phyloP scores from a whole-genome alignment of 2,329 filamentous ascomycete species.

The Fusarium sacchari region DNA sequence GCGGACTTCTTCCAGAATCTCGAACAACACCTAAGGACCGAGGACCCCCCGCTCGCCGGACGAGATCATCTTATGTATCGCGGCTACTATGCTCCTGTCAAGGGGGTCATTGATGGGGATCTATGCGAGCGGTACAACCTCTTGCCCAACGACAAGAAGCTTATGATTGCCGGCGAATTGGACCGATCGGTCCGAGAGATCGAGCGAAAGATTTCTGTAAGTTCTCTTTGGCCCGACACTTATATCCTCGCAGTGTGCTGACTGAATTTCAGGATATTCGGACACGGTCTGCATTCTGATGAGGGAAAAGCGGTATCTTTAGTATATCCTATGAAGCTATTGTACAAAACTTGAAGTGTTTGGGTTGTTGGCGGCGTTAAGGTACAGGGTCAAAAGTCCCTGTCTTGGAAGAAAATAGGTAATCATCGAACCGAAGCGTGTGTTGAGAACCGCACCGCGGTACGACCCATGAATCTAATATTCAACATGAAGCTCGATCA shows the following conservation, averaged over 20 bases:
- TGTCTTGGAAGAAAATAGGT: constrained; percentile 41
- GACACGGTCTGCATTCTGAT: constrained; percentile 68
- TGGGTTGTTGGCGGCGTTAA: constrained; percentile 46
- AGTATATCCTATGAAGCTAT: constrained; percentile 39
- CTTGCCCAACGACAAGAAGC: constrained; percentile 87
- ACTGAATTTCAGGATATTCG: constrained; percentile 61
- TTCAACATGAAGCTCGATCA: constrained; percentile 33
- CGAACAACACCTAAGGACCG: constrained; percentile 85
- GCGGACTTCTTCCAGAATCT: constrained; percentile 97
- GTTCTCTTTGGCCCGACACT: constrained; percentile 33
- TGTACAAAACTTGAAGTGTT: constrained; percentile 43
- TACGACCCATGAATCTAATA: constrained; percentile 47
- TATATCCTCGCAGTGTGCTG: constrained; percentile 27
- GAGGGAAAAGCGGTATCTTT: constrained; percentile 35
- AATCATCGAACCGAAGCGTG: constrained; percentile 39
- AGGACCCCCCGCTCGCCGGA: constrained; percentile 88
- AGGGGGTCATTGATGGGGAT: constrained; percentile 96
- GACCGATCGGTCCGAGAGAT: constrained; percentile 93
- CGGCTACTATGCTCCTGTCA: constrained; percentile 94
- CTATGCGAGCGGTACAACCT: constrained; percentile 91
- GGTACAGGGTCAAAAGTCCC: constrained; percentile 40
- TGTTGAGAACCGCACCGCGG: constrained; percentile 36
- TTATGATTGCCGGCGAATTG: constrained; percentile 92
- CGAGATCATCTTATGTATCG: constrained; percentile 96
- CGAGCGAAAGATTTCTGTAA: constrained; percentile 88